phyloP scores from a whole-genome alignment of 495 filamentous ascomycete genomes.

The Collariella sp. region DNA sequence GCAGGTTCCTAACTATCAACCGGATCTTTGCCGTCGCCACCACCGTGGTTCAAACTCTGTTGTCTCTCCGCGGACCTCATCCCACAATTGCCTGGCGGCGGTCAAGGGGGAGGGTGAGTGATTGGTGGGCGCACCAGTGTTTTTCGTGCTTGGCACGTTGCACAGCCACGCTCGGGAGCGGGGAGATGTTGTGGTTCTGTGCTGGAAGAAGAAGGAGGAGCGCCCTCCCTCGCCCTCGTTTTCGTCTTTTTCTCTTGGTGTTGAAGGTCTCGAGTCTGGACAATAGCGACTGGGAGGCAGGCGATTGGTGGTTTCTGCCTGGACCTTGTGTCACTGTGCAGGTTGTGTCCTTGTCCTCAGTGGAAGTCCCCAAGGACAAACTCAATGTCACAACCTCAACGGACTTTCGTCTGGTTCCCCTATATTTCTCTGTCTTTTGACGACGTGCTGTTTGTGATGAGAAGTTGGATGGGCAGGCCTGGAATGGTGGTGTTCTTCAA shows the following conservation, averaged over 20 bases:
- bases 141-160: slow-evolving; percentile 1
- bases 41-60: neutral
- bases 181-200: neutral
- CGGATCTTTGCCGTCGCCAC: neutral
- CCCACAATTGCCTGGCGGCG: too few relatives aligned
- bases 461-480: too few relatives aligned
- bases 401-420: too few relatives aligned
- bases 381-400: too few relatives aligned
- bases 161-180: slow-evolving; percentile 5
- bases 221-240: neutral
- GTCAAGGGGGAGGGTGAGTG: neutral
- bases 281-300: neutral
- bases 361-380: neutral
- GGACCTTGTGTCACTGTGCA: neutral
- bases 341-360: neutral
- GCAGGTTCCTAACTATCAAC: neutral
- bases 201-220: neutral
- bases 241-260: neutral
- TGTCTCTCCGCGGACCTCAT: neutral
- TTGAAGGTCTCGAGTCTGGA: neutral
- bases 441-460: too few relatives aligned
- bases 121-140: neutral
- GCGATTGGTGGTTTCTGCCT: neutral
- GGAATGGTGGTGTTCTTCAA: too few relatives aligned
- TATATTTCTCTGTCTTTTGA: too few relatives aligned